phyloP scores from a whole-genome alignment of 345 rosid species.

The Eucalyptus guilfoylei region DNA sequence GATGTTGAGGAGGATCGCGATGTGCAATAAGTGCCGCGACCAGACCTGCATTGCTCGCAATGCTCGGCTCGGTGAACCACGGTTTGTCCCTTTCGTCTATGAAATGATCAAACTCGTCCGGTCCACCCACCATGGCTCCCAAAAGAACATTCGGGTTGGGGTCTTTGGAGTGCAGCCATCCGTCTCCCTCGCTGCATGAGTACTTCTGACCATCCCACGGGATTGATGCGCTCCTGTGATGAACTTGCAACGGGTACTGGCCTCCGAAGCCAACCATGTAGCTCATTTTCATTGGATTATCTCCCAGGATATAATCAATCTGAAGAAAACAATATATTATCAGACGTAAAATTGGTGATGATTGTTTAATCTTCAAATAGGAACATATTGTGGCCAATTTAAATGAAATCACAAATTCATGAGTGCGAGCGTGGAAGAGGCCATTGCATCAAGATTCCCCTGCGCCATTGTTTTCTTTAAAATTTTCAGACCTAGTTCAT shows the following conservation, averaged over 20 bases:
- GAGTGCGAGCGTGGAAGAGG: neutral
- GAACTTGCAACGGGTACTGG: conserved; percentile 31
- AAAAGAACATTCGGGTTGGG: conserved; percentile 23
- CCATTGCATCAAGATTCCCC: neutral
- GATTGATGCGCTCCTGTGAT: conserved; percentile 47
- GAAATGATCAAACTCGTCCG: conserved; percentile 22
- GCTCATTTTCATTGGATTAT: conserved; percentile 50
- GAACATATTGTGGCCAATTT: neutral
- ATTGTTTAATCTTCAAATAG: neutral
- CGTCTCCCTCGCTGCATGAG: conserved; percentile 22
- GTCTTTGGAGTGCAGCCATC: conserved; percentile 17
- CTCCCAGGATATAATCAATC: conserved; percentile 39
- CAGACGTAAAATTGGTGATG: neutral
- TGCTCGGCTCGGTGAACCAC: conserved; percentile 30
- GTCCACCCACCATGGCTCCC: conserved; percentile 38
- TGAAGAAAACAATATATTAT: neutral
- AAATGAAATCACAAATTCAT: neutral
- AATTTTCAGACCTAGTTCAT: neutral
- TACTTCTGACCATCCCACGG: conserved; percentile 21
- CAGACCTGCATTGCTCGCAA: conserved; percentile 29
- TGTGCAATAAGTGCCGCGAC: conserved; percentile 49
- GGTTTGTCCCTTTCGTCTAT: conserved; percentile 24
- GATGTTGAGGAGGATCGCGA: conserved; percentile 23
- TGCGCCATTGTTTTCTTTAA: neutral
- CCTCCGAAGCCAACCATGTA: conserved; percentile 50